Conservation (phyloP, 2,329 filamentous ascomycete genomes). For the Fusarium sublunatum region DNA sequence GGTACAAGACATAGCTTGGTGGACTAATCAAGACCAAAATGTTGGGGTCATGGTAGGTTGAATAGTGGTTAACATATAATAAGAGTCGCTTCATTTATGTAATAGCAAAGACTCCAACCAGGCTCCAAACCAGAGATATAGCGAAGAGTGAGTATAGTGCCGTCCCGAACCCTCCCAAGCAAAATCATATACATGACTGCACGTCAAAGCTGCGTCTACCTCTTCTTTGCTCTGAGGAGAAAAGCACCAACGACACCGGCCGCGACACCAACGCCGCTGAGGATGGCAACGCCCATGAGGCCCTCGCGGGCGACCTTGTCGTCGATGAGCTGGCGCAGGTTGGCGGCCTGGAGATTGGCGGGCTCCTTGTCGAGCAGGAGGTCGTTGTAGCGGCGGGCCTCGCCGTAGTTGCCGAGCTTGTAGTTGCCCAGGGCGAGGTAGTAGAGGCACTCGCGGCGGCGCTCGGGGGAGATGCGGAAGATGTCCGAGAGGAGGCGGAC, state of each 20-base stretch:
- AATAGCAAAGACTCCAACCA: conserved; percentile 39
- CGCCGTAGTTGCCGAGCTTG: conserved; percentile 97
- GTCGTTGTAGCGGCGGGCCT: conserved; percentile 95
- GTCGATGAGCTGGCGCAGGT: conserved; percentile 88
- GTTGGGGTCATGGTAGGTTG: neutral
- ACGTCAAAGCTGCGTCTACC: conserved; percentile 49
- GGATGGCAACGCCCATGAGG: conserved; percentile 91
- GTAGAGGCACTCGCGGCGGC: conserved; percentile 96
- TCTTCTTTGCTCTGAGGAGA: conserved; percentile 77
- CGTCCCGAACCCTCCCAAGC: conserved; percentile 29
- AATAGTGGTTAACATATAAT: conserved; percentile 23
- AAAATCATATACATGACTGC: conserved; percentile 19
- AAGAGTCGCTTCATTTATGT: conserved; percentile 41
- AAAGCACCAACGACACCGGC: conserved; percentile 93
- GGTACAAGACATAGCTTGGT: neutral
- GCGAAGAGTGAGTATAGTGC: conserved; percentile 28
- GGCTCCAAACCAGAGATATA: conserved; percentile 25
- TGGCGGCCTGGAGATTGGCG: conserved; percentile 88
- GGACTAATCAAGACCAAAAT: neutral
- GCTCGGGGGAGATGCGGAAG: conserved; percentile 92
- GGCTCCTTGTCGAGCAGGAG: conserved; percentile 90
- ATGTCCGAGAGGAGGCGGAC: conserved; percentile 95
- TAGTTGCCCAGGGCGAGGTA: conserved; percentile 98
- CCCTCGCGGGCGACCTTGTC: conserved; percentile 97
- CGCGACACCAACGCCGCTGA: conserved; percentile 90